A percentile compares a stretch with the other conserved stretches of the same genome.
Evolutionary conservation across 1,139 yeast species (phyloP).

Genomic region (Nematodospora anomalae): DNA sequence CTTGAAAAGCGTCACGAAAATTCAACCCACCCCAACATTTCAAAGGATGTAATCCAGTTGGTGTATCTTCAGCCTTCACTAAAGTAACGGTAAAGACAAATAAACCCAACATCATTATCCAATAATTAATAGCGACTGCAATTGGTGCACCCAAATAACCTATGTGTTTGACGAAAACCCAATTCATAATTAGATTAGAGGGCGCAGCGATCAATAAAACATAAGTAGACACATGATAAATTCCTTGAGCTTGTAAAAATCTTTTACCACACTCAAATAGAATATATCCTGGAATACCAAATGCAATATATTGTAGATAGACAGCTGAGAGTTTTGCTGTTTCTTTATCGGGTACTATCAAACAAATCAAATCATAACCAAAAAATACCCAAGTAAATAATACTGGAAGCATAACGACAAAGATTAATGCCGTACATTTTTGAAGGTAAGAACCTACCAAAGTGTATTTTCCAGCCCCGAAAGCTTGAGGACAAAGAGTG

Average conservation of each 20-base stretch:
- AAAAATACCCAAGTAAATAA: slow-evolving; percentile 50
- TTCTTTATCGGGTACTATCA: slow-evolving; percentile 44
- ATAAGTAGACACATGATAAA: slow-evolving; percentile 76
- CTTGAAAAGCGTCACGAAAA: slow-evolving; percentile 34
- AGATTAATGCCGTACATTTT: slow-evolving; percentile 54
- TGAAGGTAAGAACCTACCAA: slow-evolving; percentile 56
- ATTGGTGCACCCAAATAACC: slow-evolving; percentile 59
- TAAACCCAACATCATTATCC: slow-evolving; percentile 55
- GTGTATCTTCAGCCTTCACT: slow-evolving; percentile 41
- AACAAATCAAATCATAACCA: slow-evolving; percentile 38
- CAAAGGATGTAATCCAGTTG: slow-evolving; percentile 42
- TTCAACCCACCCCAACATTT: slow-evolving; percentile 42
- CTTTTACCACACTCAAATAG: slow-evolving; percentile 73
- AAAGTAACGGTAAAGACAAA: slow-evolving; percentile 38
- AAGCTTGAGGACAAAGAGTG: slow-evolving; percentile 60
- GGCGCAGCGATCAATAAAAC: slow-evolving; percentile 69
- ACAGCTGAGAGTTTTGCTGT: slow-evolving; percentile 54
- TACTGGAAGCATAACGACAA: slow-evolving; percentile 50
- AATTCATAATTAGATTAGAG: slow-evolving; percentile 51
- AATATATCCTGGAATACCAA: slow-evolving; percentile 65
- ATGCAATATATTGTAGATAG: slow-evolving; percentile 49
- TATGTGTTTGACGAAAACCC: slow-evolving; percentile 32
- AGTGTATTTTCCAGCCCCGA: slow-evolving; percentile 54
- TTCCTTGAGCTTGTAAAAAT: slow-evolving; percentile 75
- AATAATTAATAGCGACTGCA: slow-evolving; percentile 57